Conservation (phyloP, 441 rosid genomes). For the Geranium incanum region DNA sequence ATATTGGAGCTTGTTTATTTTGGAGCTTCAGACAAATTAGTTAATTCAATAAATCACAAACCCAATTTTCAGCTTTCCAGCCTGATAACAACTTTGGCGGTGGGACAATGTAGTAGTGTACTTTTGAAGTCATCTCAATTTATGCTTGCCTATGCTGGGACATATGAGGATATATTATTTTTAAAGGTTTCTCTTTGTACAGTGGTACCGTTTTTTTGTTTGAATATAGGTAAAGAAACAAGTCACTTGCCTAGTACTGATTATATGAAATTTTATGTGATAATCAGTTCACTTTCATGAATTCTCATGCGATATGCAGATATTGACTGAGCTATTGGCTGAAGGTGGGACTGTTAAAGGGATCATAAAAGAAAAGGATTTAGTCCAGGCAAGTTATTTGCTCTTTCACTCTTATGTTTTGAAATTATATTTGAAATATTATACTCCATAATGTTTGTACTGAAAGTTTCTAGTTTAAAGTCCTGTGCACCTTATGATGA, state of each 20-base stretch:
- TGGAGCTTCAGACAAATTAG: background rate
- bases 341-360: conserved; percentile 89
- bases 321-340: conserved; percentile 72
- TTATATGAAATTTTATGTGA: background rate
- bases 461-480: background rate
- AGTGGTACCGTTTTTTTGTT: background rate
- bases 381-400: conserved; percentile 69
- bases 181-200: background rate
- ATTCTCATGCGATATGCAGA: conserved; percentile 34
- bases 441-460: background rate
- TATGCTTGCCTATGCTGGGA: background rate
- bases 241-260: background rate
- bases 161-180: background rate
- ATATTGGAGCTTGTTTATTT: background rate
- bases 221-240: background rate
- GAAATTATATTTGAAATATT: too few relatives aligned
- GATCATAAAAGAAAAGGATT: conserved; percentile 64
- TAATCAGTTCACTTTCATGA: background rate
- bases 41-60: background rate
- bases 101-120: background rate
- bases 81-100: background rate
- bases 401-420: background rate
- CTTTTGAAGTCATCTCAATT: background rate
- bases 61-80: background rate
- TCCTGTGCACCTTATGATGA: background rate